phyloP scores from a whole-genome alignment of 1,284 basidiomycete species.

The Ceratobasidium sp. region DNA sequence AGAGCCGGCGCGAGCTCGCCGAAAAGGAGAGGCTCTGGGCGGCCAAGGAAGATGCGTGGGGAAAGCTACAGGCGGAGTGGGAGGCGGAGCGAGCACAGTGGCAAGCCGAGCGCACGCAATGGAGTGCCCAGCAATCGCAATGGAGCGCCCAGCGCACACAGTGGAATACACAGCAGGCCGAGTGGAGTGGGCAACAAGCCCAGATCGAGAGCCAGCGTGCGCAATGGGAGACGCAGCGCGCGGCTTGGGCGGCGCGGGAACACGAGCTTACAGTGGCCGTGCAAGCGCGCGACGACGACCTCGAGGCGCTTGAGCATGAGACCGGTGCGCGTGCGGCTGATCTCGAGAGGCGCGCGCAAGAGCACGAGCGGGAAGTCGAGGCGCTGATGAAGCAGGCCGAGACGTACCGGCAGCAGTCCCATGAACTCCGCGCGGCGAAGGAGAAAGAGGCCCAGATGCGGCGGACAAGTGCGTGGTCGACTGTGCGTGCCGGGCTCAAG shows the following conservation, averaged over 20 bases:
- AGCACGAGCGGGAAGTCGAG: background rate
- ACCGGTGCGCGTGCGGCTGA: slow-evolving; percentile 16
- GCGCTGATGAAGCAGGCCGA: slow-evolving; percentile 17
- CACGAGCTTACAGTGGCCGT: slow-evolving; percentile 23
- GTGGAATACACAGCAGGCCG: slow-evolving; percentile 4
- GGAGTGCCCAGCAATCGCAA: slow-evolving; percentile 4
- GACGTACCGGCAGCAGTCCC: slow-evolving; percentile 1
- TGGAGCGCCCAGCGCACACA: slow-evolving; percentile 19
- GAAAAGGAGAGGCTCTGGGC: slow-evolving; percentile 24
- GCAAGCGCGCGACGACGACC: slow-evolving; percentile 25
- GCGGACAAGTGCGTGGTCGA: slow-evolving; percentile 17
- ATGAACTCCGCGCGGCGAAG: slow-evolving; percentile 1
- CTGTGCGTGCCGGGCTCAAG: slow-evolving; percentile 3
- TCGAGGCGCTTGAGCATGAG: slow-evolving; percentile 20
- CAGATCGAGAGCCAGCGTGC: slow-evolving; percentile 2
- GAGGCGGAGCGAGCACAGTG: slow-evolving; percentile 10
- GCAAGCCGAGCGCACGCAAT: no score
- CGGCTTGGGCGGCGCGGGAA: slow-evolving; percentile 15
- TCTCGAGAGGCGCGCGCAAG: slow-evolving; percentile 1
- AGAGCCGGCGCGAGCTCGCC: slow-evolving; percentile 9
- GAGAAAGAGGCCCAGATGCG: slow-evolving; percentile 9
- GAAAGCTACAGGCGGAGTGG: slow-evolving; percentile 16
- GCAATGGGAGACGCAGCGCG: slow-evolving; percentile 11
- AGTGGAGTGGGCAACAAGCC: slow-evolving; percentile 27
- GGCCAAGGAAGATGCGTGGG: slow-evolving; percentile 29